Percentiles rank a stretch among this genome's conserved stretches.
Evolutionary conservation across 371 early-diverging fungal genomes (phyloP).

Genomic region (Apophysomyces elegans): DNA sequence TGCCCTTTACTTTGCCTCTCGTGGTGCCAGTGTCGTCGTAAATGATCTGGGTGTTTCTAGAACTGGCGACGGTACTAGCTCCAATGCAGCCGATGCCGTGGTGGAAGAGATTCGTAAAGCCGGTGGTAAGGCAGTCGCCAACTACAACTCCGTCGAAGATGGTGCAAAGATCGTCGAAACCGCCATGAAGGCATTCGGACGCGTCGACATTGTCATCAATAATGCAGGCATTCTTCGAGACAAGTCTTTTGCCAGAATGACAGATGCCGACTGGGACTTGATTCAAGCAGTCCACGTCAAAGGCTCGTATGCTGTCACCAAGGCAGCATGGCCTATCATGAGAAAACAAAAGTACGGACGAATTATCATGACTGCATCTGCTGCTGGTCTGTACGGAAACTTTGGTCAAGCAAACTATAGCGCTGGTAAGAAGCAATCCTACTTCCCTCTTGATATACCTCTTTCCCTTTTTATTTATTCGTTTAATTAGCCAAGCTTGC

Average conservation of each 20-base stretch:
- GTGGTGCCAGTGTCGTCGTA: constrained; percentile 90
- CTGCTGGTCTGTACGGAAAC: constrained; percentile 98
- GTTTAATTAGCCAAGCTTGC: constrained; percentile 84
- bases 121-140: constrained; percentile 97
- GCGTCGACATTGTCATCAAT: constrained; percentile 95
- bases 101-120: constrained; percentile 90
- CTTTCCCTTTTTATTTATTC: constrained; percentile 6
- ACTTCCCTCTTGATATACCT: neutral
- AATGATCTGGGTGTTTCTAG: constrained; percentile 91
- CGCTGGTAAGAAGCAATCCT: constrained; percentile 47
- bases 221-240: constrained; percentile 98
- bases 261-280: constrained; percentile 96
- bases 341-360: constrained; percentile 93
- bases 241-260: constrained; percentile 93
- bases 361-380: constrained; percentile 84
- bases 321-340: constrained; percentile 97
- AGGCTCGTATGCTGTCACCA: constrained; percentile 94
- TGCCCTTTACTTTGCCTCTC: constrained; percentile 87
- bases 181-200: constrained; percentile 94
- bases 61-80: constrained; percentile 78
- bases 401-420: constrained; percentile 98
- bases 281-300: constrained; percentile 92
- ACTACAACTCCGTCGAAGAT: constrained; percentile 96
- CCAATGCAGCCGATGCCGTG: constrained; percentile 92
- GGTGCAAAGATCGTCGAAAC: constrained; percentile 97